Conservation (phyloP, 331 rosid species). For the Quercus tomentella region DNA sequence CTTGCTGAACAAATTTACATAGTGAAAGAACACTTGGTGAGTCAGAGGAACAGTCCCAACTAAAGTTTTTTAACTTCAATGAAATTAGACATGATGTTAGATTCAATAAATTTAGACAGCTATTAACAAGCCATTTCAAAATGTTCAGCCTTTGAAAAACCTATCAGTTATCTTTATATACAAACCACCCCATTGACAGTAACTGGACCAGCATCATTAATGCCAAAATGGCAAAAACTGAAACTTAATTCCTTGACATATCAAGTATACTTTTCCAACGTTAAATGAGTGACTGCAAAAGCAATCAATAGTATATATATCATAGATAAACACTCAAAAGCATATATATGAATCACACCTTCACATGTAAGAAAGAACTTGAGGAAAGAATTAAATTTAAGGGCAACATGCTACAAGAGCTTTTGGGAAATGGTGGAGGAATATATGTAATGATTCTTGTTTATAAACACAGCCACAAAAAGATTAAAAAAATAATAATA, state of each 20-base stretch:
- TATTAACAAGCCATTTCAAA: neutral
- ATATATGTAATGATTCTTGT: neutral
- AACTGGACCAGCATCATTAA: neutral
- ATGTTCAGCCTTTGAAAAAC: neutral
- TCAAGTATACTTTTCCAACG: neutral
- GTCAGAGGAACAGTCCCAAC: neutral
- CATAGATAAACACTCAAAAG: neutral
- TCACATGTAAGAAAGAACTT: neutral
- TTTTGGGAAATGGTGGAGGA: neutral
- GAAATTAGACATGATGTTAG: neutral
- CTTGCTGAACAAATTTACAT: slow-evolving; percentile 49
- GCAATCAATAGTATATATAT: neutral
- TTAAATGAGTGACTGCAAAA: neutral
- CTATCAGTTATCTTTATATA: neutral
- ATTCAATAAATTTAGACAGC: neutral
- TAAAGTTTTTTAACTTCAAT: neutral
- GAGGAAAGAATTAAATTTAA: neutral
- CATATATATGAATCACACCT: neutral
- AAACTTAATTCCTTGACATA: neutral
- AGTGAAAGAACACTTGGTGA: neutral
- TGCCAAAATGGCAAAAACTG: neutral
- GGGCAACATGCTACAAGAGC: neutral
- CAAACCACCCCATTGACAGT: neutral
- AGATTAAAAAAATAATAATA: too few relatives aligned
- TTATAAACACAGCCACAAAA: neutral